phyloP scores from a whole-genome alignment of 2,329 filamentous ascomycete genomes.

The Pezicula radicicola region DNA sequence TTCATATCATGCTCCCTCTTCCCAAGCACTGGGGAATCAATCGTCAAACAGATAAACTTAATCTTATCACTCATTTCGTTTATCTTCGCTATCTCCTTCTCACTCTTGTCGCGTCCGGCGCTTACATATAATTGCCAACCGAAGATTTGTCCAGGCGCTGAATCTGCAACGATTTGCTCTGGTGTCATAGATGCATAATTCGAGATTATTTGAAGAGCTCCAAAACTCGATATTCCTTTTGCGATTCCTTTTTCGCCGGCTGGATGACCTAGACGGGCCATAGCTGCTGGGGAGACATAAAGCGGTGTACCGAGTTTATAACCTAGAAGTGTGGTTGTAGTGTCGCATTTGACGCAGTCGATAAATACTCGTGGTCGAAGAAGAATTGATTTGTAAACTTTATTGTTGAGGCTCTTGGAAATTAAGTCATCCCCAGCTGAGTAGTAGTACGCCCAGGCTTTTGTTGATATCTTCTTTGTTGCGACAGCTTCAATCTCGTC shows the following conservation, averaged over 20 bases:
- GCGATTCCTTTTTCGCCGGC: constrained; percentile 86
- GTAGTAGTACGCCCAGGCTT: constrained; percentile 94
- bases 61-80: constrained; percentile 54
- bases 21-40: constrained; percentile 87
- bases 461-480: constrained; percentile 73
- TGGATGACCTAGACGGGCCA: constrained; percentile 83
- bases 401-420: constrained; percentile 77
- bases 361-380: constrained; percentile 88
- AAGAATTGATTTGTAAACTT: constrained; percentile 77
- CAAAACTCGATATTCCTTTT: constrained; percentile 58
- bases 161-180: constrained; percentile 80
- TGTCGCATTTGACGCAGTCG: constrained; percentile 76
- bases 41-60: constrained; percentile 84
- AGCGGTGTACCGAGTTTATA: constrained; percentile 73
- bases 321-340: constrained; percentile 71
- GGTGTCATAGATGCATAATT: constrained; percentile 94
- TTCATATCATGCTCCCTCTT: constrained; percentile 75
- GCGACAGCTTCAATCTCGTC: constrained; percentile 86
- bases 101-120: constrained; percentile 75
- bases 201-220: constrained; percentile 79
- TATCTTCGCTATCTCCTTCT: constrained; percentile 75
- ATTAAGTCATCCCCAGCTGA: constrained; percentile 81
- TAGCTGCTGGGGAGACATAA: constrained; percentile 83
- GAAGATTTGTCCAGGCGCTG: constrained; percentile 71
- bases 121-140: constrained; percentile 97